Evolutionary conservation across 176 grass and related monocot species (phyloP), one percentile per base, ranked within the genome.

Genomic region (Pontederia crassipes): DNA sequence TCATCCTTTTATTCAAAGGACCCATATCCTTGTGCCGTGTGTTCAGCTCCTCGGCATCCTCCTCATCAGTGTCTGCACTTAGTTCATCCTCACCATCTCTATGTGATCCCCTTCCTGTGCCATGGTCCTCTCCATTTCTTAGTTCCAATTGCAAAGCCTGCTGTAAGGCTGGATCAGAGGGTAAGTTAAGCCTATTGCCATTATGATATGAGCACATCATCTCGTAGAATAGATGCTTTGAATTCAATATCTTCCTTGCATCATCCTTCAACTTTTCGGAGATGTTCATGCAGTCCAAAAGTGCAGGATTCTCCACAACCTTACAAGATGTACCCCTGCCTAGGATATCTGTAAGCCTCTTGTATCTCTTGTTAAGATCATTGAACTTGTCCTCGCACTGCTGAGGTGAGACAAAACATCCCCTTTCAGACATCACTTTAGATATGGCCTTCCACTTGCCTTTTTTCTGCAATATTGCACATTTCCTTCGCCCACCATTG

Each of bases 381-480:
- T 98, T 98, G 66, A 92, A 98, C 78, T 98, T 98, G 73, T 98
- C 93, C 61, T 98, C 93, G 0, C 93, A 98, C 63, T 98, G 87
- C 17, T 98, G 93, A 3, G 93, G 93, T 4, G 93, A 98, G 46
- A 98, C 93, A 78, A 80, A 77, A 28, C 87, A 98, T 8, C 76
- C 84, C 68, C 93, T 83, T 65, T 92, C 76, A 0, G 72, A 84
- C 87, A 98, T 78, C 56, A 98, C 93, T 65, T 88, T 92, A 0
- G 93, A 98, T 78, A 98, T 92, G 2, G 87, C 81, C 52, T 86
- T 98, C 93, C 93, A 98, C 75, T 98, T 98, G 24, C 93, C 93
- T 57, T 98, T 98, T 73, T 86, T 98, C 75, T 98, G 93, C 74
- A 89, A 82, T 28, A 98, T 73, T 9, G 77, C 35, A 67, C 59